phyloP scores from a whole-genome alignment of 225 moss, liverwort and hornwort genomes.

The Marchantia paleacea region DNA sequence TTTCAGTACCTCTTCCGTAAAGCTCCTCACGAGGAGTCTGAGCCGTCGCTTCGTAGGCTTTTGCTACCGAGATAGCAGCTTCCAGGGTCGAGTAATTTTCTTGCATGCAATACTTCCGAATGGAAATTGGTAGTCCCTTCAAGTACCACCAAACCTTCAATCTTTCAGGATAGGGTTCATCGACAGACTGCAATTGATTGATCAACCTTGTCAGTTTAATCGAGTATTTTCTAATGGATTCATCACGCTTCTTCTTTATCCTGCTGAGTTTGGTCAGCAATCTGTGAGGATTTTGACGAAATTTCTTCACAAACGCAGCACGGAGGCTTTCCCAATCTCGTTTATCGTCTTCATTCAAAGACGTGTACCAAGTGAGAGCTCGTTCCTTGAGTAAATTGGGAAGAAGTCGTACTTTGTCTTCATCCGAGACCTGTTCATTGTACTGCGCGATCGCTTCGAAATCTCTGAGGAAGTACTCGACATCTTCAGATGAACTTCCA shows the following conservation, averaged over 20 bases:
- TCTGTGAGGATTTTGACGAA: constrained; percentile 16
- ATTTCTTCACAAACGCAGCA: not conserved
- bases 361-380: constrained; percentile 14
- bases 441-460: constrained; percentile 20
- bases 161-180: not conserved
- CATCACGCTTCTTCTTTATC: constrained; percentile 9
- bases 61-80: not conserved
- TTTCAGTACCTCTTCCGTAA: not conserved
- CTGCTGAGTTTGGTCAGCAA: constrained; percentile 14
- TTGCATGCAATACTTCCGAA: constrained; percentile 14
- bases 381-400: not conserved
- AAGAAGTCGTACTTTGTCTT: constrained; percentile 3
- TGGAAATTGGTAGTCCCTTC: not conserved
- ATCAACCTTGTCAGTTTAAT: constrained; percentile 9
- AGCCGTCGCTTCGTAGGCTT: constrained; percentile 2
- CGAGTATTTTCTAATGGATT: constrained; percentile 14
- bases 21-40: not conserved
- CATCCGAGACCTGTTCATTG: constrained; percentile 9
- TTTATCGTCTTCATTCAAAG: not conserved
- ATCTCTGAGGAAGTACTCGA: constrained; percentile 9
- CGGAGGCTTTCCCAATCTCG: constrained; percentile 4
- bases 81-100: not conserved
- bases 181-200: constrained; percentile 3
- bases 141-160: too few relatives aligned
- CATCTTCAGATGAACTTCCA: constrained; percentile 13